Evolutionary conservation across 2,329 filamentous ascomycete species (phyloP), one percentile per base, ranked within the genome.

Genomic region (Colletotrichum paranaense): DNA sequence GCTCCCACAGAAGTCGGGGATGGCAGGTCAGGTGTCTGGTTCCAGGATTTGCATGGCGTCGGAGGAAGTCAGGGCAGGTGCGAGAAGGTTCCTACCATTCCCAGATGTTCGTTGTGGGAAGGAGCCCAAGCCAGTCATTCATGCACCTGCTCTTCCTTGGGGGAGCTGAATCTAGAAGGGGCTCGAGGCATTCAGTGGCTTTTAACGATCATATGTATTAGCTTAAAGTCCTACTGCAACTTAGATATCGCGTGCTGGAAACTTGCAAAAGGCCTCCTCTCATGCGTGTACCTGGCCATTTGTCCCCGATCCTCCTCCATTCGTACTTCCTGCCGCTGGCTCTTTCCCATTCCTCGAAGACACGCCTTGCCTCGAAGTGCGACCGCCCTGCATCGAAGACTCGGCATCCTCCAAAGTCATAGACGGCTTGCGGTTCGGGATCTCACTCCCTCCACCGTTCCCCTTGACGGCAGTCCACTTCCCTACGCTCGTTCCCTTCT

Each of bases 401-500:
- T 73, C 71, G 4, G 42, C 62, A 12, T 73, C 71, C 28, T 71
- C 71, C 49, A 70, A 24, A 4, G 56, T 24, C 14, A 59, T 46
- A 16, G 71, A 71, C 6, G 22, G 22, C 30, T 69, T 70, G 26
- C 60, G 59, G n/a, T 62, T 57, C 4, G 60, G 60, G 24, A 55
- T 8, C 24, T 73, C 67, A 22, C 46, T n/a, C 3, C 56, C 67
- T 9, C 68, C 56, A 22, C 68, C 58, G 22, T 67, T 67, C 4
- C 71, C 71, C 28, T 73, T 73, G 62, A 73, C 56, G 35, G 71
- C 67, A 14, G 71, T 73, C 71, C 71, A 73, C 67, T 73, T 73
- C 46, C 71, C 71, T 5, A 73, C 71, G 24, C 71, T 73, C 49
- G 71, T 73, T 19, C 71, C 71, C n/a, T 73, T 66, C 67, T 73